Percentiles rank a stretch among this genome's conserved stretches.
Evolutionary conservation across 768 basidiomycete species (phyloP).

Genomic region (Mycena indigotica): DNA sequence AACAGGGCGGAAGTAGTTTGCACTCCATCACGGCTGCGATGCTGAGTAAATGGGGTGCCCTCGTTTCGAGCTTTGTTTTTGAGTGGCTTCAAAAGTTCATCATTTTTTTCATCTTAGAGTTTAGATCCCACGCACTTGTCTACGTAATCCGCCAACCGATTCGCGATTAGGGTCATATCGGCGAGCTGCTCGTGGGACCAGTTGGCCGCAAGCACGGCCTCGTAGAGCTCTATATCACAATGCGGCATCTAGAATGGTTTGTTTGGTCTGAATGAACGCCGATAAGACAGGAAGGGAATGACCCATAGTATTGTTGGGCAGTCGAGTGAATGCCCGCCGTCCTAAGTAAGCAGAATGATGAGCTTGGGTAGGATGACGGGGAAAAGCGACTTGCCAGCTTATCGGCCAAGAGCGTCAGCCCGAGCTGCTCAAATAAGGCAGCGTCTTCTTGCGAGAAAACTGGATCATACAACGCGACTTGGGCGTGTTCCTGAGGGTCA

Average conservation of each 20-base stretch:
- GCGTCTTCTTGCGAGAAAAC: conserved; percentile 67
- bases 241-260: conserved; percentile 61
- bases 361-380: background rate
- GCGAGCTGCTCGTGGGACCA: conserved; percentile 52
- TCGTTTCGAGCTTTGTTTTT: conserved; percentile 48
- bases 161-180: conserved; percentile 62
- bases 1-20: conserved; percentile 51
- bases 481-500: conserved; percentile 44
- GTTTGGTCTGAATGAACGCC: background rate
- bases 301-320: conserved; percentile 61
- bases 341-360: conserved; percentile 25
- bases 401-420: conserved; percentile 39
- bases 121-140: conserved; percentile 50
- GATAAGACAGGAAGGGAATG: background rate
- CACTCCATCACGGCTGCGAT: conserved; percentile 54
- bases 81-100: conserved; percentile 48
- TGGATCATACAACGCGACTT: conserved; percentile 68
- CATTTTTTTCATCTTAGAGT: background rate
- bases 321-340: conserved; percentile 35
- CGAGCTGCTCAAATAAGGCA: conserved; percentile 50
- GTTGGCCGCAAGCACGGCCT: conserved; percentile 62
- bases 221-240: conserved; percentile 73
- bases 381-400: conserved; percentile 50
- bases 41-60: conserved; percentile 54
- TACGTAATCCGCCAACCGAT: conserved; percentile 65